Evolutionary conservation across 768 basidiomycete species (phyloP).

Genomic region (Omphalotus guepiniiformis): DNA sequence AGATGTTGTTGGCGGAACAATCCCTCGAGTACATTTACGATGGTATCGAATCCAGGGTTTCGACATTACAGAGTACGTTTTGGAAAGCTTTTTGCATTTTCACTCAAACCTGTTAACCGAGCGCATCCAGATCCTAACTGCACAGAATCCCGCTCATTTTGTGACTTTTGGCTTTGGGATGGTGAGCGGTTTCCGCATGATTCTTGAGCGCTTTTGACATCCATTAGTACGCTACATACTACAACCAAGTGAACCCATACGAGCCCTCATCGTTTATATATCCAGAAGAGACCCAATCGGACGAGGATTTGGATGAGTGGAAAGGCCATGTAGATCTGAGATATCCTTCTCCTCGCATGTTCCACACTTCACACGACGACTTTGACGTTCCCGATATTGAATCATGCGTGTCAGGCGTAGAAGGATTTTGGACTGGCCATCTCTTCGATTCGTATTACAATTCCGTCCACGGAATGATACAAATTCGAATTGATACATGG

Average conservation of each 20-base stretch:
- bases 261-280: no score
- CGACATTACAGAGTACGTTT: background rate
- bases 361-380: background rate
- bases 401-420: background rate
- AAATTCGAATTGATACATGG: background rate
- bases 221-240: no score
- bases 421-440: slow-evolving; percentile 2
- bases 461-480: background rate
- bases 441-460: background rate
- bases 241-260: no score
- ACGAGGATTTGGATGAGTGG: no score
- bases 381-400: background rate
- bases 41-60: background rate
- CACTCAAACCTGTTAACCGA: no score
- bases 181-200: no score
- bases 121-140: no score
- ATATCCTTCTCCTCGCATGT: background rate
- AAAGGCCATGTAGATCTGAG: background rate
- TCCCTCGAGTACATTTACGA: background rate
- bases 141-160: no score
- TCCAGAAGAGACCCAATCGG: no score
- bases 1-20: background rate
- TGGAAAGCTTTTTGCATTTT: no score
- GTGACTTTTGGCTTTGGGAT: no score
- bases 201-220: no score